phyloP scores from a whole-genome alignment of 129 eudicot species.

The Lactuca sativa region DNA sequence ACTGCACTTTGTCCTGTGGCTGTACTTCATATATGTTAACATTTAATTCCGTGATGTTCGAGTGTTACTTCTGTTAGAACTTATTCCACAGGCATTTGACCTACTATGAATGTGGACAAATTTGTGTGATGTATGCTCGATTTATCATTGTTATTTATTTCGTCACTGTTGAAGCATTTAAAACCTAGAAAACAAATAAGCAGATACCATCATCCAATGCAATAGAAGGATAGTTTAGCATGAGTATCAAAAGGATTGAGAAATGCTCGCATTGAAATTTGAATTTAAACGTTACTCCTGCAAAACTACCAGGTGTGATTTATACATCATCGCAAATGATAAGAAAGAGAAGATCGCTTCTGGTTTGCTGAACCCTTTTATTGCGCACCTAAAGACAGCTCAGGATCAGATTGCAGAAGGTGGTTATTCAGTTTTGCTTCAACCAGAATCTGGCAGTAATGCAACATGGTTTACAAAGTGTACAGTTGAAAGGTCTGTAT shows the following conservation, averaged over 20 bases:
- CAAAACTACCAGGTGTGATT: constrained; percentile 67
- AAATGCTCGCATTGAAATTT: constrained; percentile 8
- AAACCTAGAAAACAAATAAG: constrained; percentile 15
- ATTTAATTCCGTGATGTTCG: constrained; percentile 1
- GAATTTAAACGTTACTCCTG: constrained; percentile 27
- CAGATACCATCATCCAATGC: neutral
- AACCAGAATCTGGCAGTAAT: constrained; percentile 53
- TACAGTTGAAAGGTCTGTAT: constrained; percentile 75
- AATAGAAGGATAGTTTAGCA: neutral
- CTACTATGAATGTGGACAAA: neutral
- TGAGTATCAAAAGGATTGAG: neutral
- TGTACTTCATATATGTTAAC: neutral
- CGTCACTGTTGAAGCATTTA: neutral
- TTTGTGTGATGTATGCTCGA: constrained; percentile 4
- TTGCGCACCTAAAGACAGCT: constrained; percentile 84
- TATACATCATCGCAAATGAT: constrained; percentile 74
- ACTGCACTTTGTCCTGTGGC: neutral
- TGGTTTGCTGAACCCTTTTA: constrained; percentile 82
- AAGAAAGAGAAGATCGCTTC: constrained; percentile 86
- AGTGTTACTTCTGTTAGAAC: neutral
- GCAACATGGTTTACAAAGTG: constrained; percentile 90
- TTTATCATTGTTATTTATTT: neutral
- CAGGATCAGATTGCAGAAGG: constrained; percentile 91
- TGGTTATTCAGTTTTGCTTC: constrained; percentile 86
- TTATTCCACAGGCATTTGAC: neutral